Conservation (phyloP, 2,329 filamentous ascomycete genomes). For the Plenodomus lindquistii region DNA sequence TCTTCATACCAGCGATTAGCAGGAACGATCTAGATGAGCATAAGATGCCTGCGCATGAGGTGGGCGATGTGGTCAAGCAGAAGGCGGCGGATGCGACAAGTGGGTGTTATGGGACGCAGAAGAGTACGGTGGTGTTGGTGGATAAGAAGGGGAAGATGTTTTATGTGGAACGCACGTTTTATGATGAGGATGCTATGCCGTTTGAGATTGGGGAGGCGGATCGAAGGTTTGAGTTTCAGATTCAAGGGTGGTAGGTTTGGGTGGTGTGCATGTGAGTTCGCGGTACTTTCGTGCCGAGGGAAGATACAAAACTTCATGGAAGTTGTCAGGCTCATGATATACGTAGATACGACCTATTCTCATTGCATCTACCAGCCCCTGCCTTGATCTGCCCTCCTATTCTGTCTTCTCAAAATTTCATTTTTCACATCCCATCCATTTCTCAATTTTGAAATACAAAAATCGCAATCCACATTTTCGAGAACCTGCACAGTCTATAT, state of each 20-base stretch:
- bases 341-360: no score
- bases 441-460: not conserved
- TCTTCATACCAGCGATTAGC: conserved; percentile 63
- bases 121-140: conserved; percentile 65
- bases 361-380: no score
- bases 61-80: conserved; percentile 48
- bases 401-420: not conserved
- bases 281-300: no score
- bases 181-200: conserved; percentile 55
- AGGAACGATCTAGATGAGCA: conserved; percentile 48
- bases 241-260: conserved; percentile 47
- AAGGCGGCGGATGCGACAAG: conserved; percentile 45
- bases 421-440: not conserved
- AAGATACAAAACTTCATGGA: no score
- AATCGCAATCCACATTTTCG: not conserved
- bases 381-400: no score
- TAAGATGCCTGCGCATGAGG: conserved; percentile 42
- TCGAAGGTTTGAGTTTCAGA: conserved; percentile 51
- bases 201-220: conserved; percentile 54
- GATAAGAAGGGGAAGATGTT: conserved; percentile 58
- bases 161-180: conserved; percentile 67
- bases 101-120: conserved; percentile 66
- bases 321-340: no score
- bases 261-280: not conserved
- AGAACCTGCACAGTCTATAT: not conserved